Evolutionary conservation across 768 basidiomycete genomes (phyloP), one percentile per base, ranked within the genome.

Genomic region (Leccinum longicurvipes): DNA sequence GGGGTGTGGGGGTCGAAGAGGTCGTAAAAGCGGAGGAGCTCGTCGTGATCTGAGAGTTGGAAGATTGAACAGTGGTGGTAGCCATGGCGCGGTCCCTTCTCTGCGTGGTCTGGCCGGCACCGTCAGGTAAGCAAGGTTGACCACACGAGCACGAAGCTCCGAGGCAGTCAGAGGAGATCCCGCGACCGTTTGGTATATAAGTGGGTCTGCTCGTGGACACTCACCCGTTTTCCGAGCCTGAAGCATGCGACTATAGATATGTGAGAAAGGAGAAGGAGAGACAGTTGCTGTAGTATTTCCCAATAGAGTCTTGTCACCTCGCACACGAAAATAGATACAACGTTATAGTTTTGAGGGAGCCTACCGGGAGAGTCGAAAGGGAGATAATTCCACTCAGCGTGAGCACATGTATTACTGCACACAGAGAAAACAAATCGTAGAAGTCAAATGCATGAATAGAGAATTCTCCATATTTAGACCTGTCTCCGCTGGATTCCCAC

Each of bases 401-500:
- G 42, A 44, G 14, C 24, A 55, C 29, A 42, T 31, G 24, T 51
- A 8, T 46, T 31, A 31, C 14, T 27, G 31, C 47, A 52, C 28
- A 57, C 25, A 17, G 41, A 47, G 32, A 53, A 44, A 50, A 29
- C 4, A 59, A 49, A 23, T 57, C 29, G n/a, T 12, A 44, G 25
- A 50, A 45, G 23, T 42, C 50, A 32, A 51, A 45, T 19, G 39
- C 3, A 46, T n/a, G 36, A 25, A 28, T 41, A 39, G 11, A 19
- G 8, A 34, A 34, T 9, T 36, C 3, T 4, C 9, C 4, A 11
- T 41, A 41, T 19, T 17, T 51, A 72, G 55, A 57, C 39, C 53
- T 82, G 79, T 54, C 90, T 78, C 46, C 85, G 80, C 69, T 78
- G 84, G 64, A 93, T 80, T 23, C 91, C 89, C 44, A 93, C 85